A percentile compares a stretch with the other conserved stretches of the same genome.
Conservation (phyloP, 2,329 filamentous ascomycete genomes). For the Sporothrix brasiliensis region DNA sequence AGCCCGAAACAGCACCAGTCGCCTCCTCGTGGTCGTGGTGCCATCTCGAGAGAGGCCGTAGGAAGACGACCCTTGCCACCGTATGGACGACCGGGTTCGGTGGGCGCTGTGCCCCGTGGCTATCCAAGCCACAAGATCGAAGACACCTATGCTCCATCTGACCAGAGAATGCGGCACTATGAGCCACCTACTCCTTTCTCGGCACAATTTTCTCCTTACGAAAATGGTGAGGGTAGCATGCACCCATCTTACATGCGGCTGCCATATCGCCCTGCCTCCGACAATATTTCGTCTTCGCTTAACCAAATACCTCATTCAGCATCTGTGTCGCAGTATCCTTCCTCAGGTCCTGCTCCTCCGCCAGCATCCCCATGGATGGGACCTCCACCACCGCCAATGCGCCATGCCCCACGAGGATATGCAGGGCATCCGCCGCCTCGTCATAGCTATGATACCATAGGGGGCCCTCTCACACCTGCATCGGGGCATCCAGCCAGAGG, state of each 20-base stretch:
- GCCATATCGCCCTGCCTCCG: not conserved
- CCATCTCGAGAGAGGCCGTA: not conserved
- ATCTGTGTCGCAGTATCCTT: not conserved
- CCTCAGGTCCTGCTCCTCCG: not conserved
- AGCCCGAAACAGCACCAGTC: constrained; percentile 30
- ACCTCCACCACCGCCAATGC: constrained; percentile 30
- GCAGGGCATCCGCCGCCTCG: not conserved
- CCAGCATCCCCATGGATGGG: constrained; percentile 33
- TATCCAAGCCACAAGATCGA: constrained; percentile 45
- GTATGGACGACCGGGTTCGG: not conserved
- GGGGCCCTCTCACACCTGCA: not conserved
- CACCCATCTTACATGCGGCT: not conserved
- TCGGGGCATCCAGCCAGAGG: constrained; percentile 4
- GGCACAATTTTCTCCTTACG: constrained; percentile 6
- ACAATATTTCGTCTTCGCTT: not conserved
- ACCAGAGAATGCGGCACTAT: constrained; percentile 65
- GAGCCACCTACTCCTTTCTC: constrained; percentile 42
- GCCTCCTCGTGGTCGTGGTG: not conserved
- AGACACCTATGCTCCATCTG: constrained; percentile 53
- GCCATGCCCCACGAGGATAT: not conserved
- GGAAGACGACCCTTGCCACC: constrained; percentile 31
- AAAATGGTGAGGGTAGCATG: not conserved
- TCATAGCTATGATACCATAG: not conserved
- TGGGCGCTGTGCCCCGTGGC: not conserved
- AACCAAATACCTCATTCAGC: constrained; percentile 12